Base-by-base conservation (phyloP, 2,329 filamentous ascomycete species). In the Akanthomyces lecanii region DNA sequence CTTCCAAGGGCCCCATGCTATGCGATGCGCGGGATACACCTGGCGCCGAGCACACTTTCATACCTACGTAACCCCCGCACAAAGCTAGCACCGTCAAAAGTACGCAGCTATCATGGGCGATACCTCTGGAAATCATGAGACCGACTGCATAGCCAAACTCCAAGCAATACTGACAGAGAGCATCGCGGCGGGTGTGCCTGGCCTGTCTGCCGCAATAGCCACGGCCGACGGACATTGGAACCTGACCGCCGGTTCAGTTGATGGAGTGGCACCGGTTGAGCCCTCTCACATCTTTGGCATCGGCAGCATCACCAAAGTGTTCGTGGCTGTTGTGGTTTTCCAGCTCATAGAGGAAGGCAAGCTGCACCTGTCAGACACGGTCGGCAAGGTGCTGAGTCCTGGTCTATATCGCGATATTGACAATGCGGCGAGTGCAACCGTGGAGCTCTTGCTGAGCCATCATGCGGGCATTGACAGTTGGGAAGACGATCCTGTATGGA, bases 221-320 rank as follows among this genome's bases (percentile, higher is more conserved):
- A 57, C 64, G 10, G 25, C 58, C 7, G 40, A 25, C 23, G 50
- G 45, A 21, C 40, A 45, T 28, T 60, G 63, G 62, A 64, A 36
- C 5, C 57, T 65, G 30, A 61, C 58, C 14, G 48, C 62, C 18
- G 62, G 64, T 16, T n/a, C 12, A 14, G 28, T 52, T 4, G 50
- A 52, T 14, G 50, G 52, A 59, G 12, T 55, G 58, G 36, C 36
- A 52, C 44, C 40, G 50, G n/a, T 47, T 51, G 25, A 62, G 14
- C 25, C 50, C 16, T n/a, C 25, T 52, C 63, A 66, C 28, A 30
- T 61, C n/a, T 64, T 66, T 56, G 65, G 65, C 23, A 47, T 66
- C 42, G 65, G 65, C 36, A 65, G 63, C 58, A 65, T 66, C 38
- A 66, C 65, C 44, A 66, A 66, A n/a, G 61, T 66, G n/a, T 65